Evolutionary conservation across 2,329 filamentous ascomycete genomes (phyloP).

Genomic region (Ilyonectria mors-panacis): DNA sequence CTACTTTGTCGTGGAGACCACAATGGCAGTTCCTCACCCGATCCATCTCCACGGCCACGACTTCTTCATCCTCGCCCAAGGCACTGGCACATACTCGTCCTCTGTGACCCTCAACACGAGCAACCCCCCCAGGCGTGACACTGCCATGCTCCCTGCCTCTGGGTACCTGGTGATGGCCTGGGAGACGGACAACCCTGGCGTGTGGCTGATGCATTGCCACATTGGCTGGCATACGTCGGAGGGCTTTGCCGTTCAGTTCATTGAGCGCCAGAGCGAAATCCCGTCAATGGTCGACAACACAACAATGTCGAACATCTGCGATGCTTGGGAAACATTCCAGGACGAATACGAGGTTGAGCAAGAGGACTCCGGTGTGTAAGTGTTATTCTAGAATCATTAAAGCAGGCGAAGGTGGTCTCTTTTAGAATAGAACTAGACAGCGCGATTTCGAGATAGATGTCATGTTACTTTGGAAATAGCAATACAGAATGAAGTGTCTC

Average conservation of each 20-base stretch:
- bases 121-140: slow-evolving; percentile 68
- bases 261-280: slow-evolving; percentile 28
- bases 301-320: slow-evolving; percentile 22
- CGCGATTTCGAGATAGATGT: no score
- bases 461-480: no score
- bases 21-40: slow-evolving; percentile 48
- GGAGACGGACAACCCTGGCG: slow-evolving; percentile 64
- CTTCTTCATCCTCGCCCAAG: slow-evolving; percentile 48
- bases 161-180: slow-evolving; percentile 66
- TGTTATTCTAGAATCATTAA: no score
- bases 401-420: no score
- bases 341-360: slow-evolving; percentile 16
- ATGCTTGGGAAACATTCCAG: slow-evolving; percentile 19
- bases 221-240: slow-evolving; percentile 47
- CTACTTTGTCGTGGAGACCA: slow-evolving; percentile 49
- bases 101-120: slow-evolving; percentile 24
- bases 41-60: slow-evolving; percentile 57
- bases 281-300: slow-evolving; percentile 3
- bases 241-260: slow-evolving; percentile 28
- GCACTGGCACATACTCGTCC: slow-evolving; percentile 36
- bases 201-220: slow-evolving; percentile 66
- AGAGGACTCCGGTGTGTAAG: slow-evolving; percentile 27
- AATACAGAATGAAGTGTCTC: no score
- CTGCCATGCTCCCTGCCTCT: slow-evolving; percentile 60
- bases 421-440: no score